Percentiles rank a stretch among this genome's conserved stretches.
phyloP scores from a whole-genome alignment of 345 rosid genomes.

The Conringia planisiliqua region DNA sequence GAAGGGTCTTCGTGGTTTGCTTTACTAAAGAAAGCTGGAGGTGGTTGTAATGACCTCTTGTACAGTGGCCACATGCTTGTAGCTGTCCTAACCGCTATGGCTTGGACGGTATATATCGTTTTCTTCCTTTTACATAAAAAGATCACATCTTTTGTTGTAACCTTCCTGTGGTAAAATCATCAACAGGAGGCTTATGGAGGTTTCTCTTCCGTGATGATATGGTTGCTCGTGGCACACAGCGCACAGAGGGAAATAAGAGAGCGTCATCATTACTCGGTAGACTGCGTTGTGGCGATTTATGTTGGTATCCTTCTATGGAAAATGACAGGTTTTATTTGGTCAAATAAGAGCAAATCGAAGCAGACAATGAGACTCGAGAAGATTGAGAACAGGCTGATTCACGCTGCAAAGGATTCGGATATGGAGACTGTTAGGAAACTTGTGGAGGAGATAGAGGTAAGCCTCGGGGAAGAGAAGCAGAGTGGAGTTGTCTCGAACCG shows the following conservation, averaged over 20 bases:
- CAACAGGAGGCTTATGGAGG: constrained; percentile 96
- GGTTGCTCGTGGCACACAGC: constrained; percentile 80
- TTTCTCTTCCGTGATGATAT: constrained; percentile 67
- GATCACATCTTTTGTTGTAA: background rate
- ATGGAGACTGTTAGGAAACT: constrained; percentile 82
- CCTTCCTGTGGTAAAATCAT: background rate
- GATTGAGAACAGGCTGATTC: constrained; percentile 62
- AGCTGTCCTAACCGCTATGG: constrained; percentile 93
- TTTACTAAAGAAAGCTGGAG: constrained; percentile 83
- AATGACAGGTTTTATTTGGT: constrained; percentile 89
- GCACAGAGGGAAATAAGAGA: constrained; percentile 88
- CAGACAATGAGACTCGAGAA: constrained; percentile 51
- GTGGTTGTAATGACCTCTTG: constrained; percentile 96
- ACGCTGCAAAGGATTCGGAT: constrained; percentile 87
- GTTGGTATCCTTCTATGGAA: constrained; percentile 92
- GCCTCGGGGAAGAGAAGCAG: constrained; percentile 38
- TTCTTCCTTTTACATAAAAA: background rate
- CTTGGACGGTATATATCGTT: constrained; percentile 72
- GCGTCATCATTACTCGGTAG: constrained; percentile 85
- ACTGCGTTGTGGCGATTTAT: constrained; percentile 84
- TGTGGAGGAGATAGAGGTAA: constrained; percentile 62
- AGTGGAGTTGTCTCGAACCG: constrained; percentile 36
- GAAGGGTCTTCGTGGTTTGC: constrained; percentile 75
- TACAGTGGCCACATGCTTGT: constrained; percentile 98
- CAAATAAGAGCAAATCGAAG: constrained; percentile 34